phyloP scores from a whole-genome alignment of 164 flowering plant genomes.

The Brasenia schreberi region DNA sequence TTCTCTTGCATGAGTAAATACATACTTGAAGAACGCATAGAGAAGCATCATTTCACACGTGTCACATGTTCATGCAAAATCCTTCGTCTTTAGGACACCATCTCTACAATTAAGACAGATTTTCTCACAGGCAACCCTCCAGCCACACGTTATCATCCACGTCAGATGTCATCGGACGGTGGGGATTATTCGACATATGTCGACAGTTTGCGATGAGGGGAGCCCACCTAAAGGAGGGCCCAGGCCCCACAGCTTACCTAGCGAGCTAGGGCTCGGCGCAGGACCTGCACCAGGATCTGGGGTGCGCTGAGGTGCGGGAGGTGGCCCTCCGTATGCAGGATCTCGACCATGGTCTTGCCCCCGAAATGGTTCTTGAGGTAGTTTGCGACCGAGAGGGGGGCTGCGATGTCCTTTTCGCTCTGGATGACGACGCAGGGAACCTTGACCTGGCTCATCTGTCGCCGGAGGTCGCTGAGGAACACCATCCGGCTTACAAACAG shows the following conservation, averaged over 20 bases:
- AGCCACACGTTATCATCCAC: neutral
- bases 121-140: too few species aligned
- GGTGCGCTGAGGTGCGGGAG: conserved; percentile 90
- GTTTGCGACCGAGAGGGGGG: conserved; percentile 61
- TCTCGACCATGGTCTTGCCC: conserved; percentile 57
- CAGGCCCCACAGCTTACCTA: conserved; percentile 9
- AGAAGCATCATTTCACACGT: too few species aligned
- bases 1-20: too few species aligned
- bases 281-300: conserved; percentile 33
- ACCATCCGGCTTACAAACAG: conserved; percentile 55
- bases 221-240: neutral
- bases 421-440: conserved; percentile 84
- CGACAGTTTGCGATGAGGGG: neutral
- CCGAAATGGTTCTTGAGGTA: conserved; percentile 64
- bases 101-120: neutral
- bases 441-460: conserved; percentile 44
- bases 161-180: too few species aligned
- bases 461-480: conserved; percentile 66
- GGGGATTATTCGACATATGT: too few species aligned
- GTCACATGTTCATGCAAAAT: too few species aligned
- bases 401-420: conserved; percentile 69
- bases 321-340: conserved; percentile 69
- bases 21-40: too few species aligned
- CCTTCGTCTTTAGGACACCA: conserved; percentile 1
- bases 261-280: conserved; percentile 53